These are phyloP conservation scores for Pythium guiyangense DNA, from an alignment of 352 stramenopile genomes.

Conservation along the genomic window DNA sequence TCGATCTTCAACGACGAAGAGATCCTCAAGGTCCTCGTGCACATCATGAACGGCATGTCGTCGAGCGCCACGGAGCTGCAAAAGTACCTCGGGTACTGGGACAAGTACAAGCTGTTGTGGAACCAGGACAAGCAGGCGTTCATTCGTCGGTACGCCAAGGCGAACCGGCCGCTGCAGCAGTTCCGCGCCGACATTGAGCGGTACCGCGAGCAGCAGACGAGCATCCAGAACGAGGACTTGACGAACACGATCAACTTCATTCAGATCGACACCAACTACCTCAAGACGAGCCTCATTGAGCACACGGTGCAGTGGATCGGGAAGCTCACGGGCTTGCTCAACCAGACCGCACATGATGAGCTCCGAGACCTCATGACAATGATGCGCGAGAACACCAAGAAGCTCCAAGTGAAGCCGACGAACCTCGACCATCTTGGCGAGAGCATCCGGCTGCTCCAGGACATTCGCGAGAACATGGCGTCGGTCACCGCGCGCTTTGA, in stretches of 20 bases:
- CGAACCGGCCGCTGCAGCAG: conserved; percentile 89
- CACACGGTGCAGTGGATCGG: conserved; percentile 93
- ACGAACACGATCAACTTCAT: conserved; percentile 95
- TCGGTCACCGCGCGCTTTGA: conserved; percentile 77
- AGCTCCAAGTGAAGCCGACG: conserved; percentile 73
- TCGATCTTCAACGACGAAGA: conserved; percentile 96
- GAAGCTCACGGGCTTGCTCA: conserved; percentile 90
- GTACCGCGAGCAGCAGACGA: conserved; percentile 89
- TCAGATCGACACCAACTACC: conserved; percentile 91
- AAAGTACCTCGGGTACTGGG: conserved; percentile 94
- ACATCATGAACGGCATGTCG: conserved; percentile 96
- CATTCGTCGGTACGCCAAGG: conserved; percentile 94
- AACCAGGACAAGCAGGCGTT: conserved; percentile 95
- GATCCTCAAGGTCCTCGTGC: conserved; percentile 92
- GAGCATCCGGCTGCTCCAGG: conserved; percentile 86
- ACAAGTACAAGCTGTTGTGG: conserved; percentile 93
- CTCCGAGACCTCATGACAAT: conserved; percentile 84
- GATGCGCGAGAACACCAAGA: conserved; percentile 87
- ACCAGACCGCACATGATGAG: conserved; percentile 88
- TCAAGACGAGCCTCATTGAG: conserved; percentile 90
- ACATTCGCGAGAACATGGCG: conserved; percentile 79
- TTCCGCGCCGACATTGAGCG: conserved; percentile 92
- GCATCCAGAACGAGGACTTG: conserved; percentile 90
- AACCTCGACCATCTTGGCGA: conserved; percentile 92
- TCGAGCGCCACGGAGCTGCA: conserved; percentile 91